These are phyloP conservation scores for Rhinocladiella mackenziei DNA, from an alignment of 2,329 filamentous ascomycete species.

Conservation along the genomic window DNA sequence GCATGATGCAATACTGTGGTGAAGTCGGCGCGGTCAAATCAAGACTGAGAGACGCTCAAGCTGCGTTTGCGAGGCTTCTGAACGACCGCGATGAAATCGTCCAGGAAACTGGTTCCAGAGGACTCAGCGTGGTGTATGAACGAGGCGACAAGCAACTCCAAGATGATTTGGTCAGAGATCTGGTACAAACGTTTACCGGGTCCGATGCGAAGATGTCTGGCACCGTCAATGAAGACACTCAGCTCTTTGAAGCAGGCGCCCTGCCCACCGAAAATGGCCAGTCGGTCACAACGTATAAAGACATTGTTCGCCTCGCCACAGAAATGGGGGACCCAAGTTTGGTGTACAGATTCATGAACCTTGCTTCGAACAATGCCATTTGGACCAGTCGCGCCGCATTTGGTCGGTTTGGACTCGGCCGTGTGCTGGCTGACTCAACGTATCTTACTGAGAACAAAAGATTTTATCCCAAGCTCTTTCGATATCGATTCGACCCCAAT, in stretches of 20 bases:
- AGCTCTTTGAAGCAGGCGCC: conserved; percentile 87
- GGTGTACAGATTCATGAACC: conserved; percentile 98
- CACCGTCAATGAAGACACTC: conserved; percentile 84
- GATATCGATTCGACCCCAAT: conserved; percentile 94
- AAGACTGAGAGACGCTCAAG: conserved; percentile 73
- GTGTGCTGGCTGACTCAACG: conserved; percentile 79
- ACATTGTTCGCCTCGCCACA: conserved; percentile 91
- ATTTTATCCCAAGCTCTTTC: conserved; percentile 88
- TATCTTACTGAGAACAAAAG: conserved; percentile 80
- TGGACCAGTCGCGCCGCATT: conserved; percentile 98
- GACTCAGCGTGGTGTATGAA: conserved; percentile 88
- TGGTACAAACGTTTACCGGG: conserved; percentile 84
- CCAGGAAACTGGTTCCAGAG: conserved; percentile 89
- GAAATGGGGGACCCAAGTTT: conserved; percentile 93
- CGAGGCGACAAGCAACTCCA: conserved; percentile 78
- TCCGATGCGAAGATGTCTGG: conserved; percentile 64
- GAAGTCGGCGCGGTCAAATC: conserved; percentile 65
- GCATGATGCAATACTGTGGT: conserved; percentile 83
- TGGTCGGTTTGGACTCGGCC: conserved; percentile 87
- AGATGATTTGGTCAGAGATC: conserved; percentile 76
- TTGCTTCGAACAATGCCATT: conserved; percentile 91
- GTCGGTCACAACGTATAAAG: conserved; percentile 92
- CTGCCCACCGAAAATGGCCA: conserved; percentile 84
- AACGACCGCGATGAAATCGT: conserved; percentile 88
- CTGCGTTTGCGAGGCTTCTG: conserved; percentile 80